These are phyloP conservation scores for Hansenula lynferdii DNA, from an alignment of 1,139 yeast species.

Conservation along the genomic window DNA sequence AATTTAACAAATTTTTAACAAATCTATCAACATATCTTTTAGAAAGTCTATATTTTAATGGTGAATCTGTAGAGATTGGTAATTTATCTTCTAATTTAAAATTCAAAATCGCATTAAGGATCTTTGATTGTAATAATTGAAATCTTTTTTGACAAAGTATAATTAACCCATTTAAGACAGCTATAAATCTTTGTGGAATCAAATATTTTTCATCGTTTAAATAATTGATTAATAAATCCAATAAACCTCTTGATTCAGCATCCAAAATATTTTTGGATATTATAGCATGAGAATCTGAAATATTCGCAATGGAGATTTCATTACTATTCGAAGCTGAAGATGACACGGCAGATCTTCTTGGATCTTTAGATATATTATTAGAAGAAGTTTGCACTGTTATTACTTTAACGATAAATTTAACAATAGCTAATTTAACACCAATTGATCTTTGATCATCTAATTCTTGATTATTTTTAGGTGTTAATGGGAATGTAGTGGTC, in stretches of 20 bases:
- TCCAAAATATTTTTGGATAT: conserved; percentile 53
- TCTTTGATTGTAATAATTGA: conserved; percentile 39
- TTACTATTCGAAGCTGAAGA: conserved; percentile 12
- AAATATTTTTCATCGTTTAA: conserved; percentile 51
- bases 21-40: conserved; percentile 45
- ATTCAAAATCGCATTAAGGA: conserved; percentile 35
- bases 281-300: conserved; percentile 64
- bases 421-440: conserved; percentile 57
- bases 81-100: conserved; percentile 34
- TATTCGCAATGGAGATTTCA: conserved; percentile 54
- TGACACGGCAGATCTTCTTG: conserved; percentile 21
- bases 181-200: conserved; percentile 50
- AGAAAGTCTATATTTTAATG: conserved; percentile 34
- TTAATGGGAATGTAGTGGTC: conserved; percentile 28
- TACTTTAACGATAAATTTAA: conserved; percentile 68
- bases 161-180: conserved; percentile 48
- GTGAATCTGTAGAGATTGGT: conserved; percentile 30
- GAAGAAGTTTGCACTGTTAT: conserved; percentile 65
- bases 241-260: conserved; percentile 64
- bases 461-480: conserved; percentile 34
- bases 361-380: conserved; percentile 22
- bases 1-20: conserved; percentile 41
- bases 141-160: conserved; percentile 54
- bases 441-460: conserved; percentile 46
- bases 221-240: conserved; percentile 58